Evolutionary conservation across 306 rosid genomes (phyloP), one percentile per base, ranked within the genome.

Genomic region (Arachis stenosperma): DNA sequence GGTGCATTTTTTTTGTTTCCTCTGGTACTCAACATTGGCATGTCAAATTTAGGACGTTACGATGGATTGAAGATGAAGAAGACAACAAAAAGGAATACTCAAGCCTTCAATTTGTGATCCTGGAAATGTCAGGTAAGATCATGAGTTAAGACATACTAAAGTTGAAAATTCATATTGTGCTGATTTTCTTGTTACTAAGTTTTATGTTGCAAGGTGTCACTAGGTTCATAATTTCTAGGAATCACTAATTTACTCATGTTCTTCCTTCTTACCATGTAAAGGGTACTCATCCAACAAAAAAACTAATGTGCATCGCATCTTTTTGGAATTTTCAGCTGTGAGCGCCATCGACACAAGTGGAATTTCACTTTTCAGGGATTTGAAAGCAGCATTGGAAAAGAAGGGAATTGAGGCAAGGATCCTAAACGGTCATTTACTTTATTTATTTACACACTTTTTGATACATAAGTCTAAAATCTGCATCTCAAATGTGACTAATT

Each of bases 281-380:
- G 37, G 0, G 47, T 13, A n/a, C 4, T 66, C 7, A 46, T 10
- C 40, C 13, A 65, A 56, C 56, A 4, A 75, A 44, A 6, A 75
- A 63, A 74, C 5, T 53, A 65, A 65, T n/a, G 36, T 12, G 43
- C 22, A 61, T 67, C 61, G 37, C 46, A 6, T 58, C 36, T 75
- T 14, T 78, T 54, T 60, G 37, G 6, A 78, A 55, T 63, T 84
- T 44, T 67, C 86, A 94, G 99, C 95, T 57, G 99, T 94, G 69
- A 91, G 93, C 66, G 81, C 85, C 76, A 83, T 94, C 53, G 99
- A 94, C 80, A 91, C 99, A 63, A 94, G 97, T 27, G 99, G 97
- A 47, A 86, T 94, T 56, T 65, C 87, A 43, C 86, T 94, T 57
- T 84, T 91, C 79, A 84, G 65, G 73, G 97, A 87, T 61, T 78